Evolutionary conservation across 1,139 yeast genomes (phyloP), one percentile per base, ranked within the genome.

Genomic region (Yamadazyma triangularis): DNA sequence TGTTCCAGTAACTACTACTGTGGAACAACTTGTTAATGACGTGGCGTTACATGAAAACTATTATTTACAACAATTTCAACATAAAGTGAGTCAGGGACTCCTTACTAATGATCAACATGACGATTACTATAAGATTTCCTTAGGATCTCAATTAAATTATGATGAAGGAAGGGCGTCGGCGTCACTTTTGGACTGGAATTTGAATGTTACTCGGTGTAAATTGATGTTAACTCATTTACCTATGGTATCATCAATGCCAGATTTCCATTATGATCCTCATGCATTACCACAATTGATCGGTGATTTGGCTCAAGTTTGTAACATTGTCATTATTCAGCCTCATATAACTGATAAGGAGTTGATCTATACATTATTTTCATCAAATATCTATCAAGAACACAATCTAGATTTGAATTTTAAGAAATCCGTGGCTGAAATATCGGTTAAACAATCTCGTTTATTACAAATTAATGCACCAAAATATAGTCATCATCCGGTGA

Each of bases 371-470:
- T 55, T 73, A 16, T 55, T 57, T 29, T 50, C 68, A 15, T 64
- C 71, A 3, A 63, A 69, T 34, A 41, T 73, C 18, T 73, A 70
- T 48, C 58, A 54, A 31, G 79, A 73, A 44, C 77, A 71, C 44
- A 56, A 64, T 29, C 53, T 73, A 27, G 78, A 72, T 39, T 32
- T 45, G 7, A 50, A 50, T 23, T 73, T 72, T 50, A 68, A 67
- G 44, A 60, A 54, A 38, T 58, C 69, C n/a, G 77, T 72, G 30
- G 78, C 78, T 4, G 71, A 68, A 35, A 61, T 72, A 12, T 67
- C 75, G 13, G 75, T 73, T 22, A 61, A 70, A 36, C 76, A 70
- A 44, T 58, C 72, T n/a, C 49, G 74, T 26, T 50, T 64, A 24
- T 49, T 70, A 8, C 74, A 68, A 44, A 62, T 66, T 30, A 60